phyloP scores from a whole-genome alignment of 2,329 filamentous ascomycete genomes.

The Xenosphaeropsis pyriputrescens region DNA sequence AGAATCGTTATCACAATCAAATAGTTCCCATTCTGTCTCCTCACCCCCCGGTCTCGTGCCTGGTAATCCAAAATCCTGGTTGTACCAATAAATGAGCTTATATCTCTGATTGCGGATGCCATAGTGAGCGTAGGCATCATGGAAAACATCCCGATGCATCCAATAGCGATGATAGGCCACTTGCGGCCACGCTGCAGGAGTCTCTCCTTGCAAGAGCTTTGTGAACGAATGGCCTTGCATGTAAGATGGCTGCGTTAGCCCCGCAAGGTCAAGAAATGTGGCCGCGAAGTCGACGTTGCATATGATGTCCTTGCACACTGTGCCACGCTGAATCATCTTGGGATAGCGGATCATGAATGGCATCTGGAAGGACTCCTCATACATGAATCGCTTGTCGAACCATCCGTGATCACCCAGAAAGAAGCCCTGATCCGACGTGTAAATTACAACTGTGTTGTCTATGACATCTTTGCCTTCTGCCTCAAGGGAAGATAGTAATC shows the following conservation, averaged over 20 bases:
- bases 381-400: constrained; percentile 45
- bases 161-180: constrained; percentile 39
- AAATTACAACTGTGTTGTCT: constrained; percentile 34
- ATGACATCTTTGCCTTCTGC: constrained; percentile 21
- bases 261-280: constrained; percentile 31
- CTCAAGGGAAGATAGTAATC: constrained; percentile 30
- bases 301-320: constrained; percentile 30
- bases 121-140: constrained; percentile 35
- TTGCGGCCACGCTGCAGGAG: constrained; percentile 30
- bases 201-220: constrained; percentile 19
- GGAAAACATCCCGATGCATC: constrained; percentile 36
- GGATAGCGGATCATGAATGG: constrained; percentile 34
- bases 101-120: constrained; percentile 34
- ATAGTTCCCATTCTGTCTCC: constrained; percentile 37
- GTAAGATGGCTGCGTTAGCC: constrained; percentile 25
- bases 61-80: constrained; percentile 28
- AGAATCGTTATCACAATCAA: constrained; percentile 33
- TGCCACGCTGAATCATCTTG: constrained; percentile 20
- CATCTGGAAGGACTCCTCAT: constrained; percentile 42
- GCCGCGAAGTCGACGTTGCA: constrained; percentile 39
- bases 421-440: constrained; percentile 39
- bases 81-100: constrained; percentile 43
- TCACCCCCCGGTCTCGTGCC: constrained; percentile 25
- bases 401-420: constrained; percentile 41
- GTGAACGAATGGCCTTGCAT: constrained; percentile 35